Conservation (phyloP, 1,139 yeast genomes). For the Yarrowia galli region DNA sequence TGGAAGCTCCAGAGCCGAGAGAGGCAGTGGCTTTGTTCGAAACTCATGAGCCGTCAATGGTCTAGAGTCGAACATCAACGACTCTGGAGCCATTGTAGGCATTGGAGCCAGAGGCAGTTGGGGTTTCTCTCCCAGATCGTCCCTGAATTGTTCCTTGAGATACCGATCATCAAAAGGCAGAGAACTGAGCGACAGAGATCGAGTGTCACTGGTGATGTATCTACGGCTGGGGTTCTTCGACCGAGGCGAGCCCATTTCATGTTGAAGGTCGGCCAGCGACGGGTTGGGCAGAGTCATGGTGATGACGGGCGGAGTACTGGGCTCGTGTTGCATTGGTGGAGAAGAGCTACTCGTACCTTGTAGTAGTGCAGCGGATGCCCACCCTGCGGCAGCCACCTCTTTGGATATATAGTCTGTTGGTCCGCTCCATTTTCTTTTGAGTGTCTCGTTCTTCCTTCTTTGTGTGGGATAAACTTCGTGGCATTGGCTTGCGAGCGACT, state of each 20-base stretch:
- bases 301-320: constrained; percentile 10
- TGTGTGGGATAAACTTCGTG: constrained; percentile 1
- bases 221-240: constrained; percentile 12
- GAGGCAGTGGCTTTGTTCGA: no score
- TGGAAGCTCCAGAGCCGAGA: background rate
- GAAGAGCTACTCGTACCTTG: no score
- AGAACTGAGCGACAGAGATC: constrained; percentile 8
- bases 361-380: background rate
- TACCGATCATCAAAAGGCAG: constrained; percentile 23
- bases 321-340: constrained; percentile 10
- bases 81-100: constrained; percentile 5
- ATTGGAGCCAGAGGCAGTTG: constrained; percentile 5
- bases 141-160: background rate
- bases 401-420: constrained; percentile 13
- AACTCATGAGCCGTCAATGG: no score
- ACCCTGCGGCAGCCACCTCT: background rate
- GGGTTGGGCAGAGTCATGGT: constrained; percentile 11
- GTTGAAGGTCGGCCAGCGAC: constrained; percentile 28
- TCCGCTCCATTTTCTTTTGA: constrained; percentile 8
- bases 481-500: background rate
- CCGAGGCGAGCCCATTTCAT: background rate
- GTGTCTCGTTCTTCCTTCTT: background rate
- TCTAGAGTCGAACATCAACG: background rate
- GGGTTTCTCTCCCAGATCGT: background rate
- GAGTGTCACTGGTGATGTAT: constrained; percentile 21